phyloP scores from a whole-genome alignment of 106 monocot species.

The Acorus calamus region DNA sequence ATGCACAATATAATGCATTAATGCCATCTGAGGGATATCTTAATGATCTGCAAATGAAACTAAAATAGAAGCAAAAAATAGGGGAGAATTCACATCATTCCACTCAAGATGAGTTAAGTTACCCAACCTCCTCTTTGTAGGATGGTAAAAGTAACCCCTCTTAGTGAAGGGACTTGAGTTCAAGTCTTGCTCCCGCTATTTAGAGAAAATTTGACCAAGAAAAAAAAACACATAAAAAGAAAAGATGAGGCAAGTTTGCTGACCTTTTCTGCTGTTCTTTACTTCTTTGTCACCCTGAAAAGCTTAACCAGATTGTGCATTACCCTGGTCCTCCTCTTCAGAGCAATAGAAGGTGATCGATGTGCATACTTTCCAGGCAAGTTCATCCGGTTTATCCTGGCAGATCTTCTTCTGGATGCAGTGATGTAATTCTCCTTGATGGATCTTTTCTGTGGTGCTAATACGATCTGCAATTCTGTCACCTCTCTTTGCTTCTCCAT shows the following conservation, averaged over 20 bases:
- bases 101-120: not conserved
- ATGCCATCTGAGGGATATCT: too few species aligned
- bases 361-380: conserved; percentile 8
- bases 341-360: conserved; percentile 33
- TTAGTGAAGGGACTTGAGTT: too few species aligned
- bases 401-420: conserved; percentile 15
- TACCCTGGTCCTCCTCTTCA: conserved; percentile 42
- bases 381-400: conserved; percentile 18
- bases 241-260: not conserved
- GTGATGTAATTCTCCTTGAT: conserved; percentile 11
- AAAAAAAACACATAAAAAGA: too few species aligned
- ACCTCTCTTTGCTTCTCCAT: not conserved
- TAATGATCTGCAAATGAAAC: too few species aligned
- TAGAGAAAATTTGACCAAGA: too few species aligned
- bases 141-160: too few species aligned
- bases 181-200: too few species aligned
- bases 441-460: conserved; percentile 18
- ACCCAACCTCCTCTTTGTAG: too few species aligned
- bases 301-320: conserved; percentile 51
- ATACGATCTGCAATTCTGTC: not conserved
- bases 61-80: too few species aligned
- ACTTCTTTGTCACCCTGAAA: conserved; percentile 10
- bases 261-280: not conserved
- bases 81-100: too few species aligned
- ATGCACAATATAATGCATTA: too few species aligned